Base-by-base conservation (phyloP, 805 yeast genomes). In the Jamesozyma hellenica region DNA sequence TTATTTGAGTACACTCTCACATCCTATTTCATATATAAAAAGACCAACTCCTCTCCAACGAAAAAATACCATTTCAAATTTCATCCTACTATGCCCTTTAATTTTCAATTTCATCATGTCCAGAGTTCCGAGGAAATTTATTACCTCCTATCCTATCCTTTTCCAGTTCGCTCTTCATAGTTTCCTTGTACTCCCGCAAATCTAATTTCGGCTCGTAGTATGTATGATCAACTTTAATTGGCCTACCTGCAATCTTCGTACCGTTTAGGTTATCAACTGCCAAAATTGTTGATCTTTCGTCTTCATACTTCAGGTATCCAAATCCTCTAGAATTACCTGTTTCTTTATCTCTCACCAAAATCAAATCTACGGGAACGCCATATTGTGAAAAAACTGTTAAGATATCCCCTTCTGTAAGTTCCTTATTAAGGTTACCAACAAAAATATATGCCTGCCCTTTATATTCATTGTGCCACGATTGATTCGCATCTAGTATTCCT, bases 191-290 rank as follows among this genome's bases (percentile, higher is more conserved):
- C 38, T 71, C 75, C 14, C 50, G 55, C 45, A 76, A 77, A 8
- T 69, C 74, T 12, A 69, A 71, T 47, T 70, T 64, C 29, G 79
- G 72, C 42, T 68, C 72, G 53, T 71, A 82, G 42, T 72, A 67
- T 3, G 78, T 73, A 64, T 85, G 95, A 53, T 85, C 94, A 1
- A 86, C 92, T 41, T 73, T 64, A 2, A 79, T 48, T 9, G 45
- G 38, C 27, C 72, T 58, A 9, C 79, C 84, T 32, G 71, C 67
- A 1, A 83, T 44, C 21, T 53, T 62, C 1, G 67, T 57, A 1
- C 95, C 95, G 55, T 85, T 84, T 46, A 90, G 66, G 55, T 90
- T 90, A 60, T 90, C 97, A 3, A 90, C 79, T 0, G 96, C 95
- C 21, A 90, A 64, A 0, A 85, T 72, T 15, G 94, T 77, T 2